A percentile compares a stretch with the other conserved stretches of the same genome.
Conservation (phyloP, 2,329 filamentous ascomycete species). For the Colletotrichum sp. region DNA sequence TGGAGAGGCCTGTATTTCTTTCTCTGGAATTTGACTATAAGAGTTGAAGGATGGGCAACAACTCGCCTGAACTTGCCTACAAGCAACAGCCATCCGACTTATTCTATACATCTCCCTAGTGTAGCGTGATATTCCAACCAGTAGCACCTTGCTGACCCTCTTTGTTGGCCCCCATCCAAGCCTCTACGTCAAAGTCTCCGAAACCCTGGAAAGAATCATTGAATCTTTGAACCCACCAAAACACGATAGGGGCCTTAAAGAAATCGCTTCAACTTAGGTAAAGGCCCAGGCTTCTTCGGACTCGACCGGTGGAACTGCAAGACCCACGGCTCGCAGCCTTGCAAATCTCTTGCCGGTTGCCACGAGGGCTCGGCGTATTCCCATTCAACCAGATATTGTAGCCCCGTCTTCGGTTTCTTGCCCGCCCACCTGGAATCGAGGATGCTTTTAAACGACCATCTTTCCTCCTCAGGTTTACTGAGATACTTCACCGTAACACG, state of each 20-base stretch:
- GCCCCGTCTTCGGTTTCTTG: background rate
- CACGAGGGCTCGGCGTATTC: constrained; percentile 13
- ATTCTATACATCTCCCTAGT: background rate
- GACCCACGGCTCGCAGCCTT: constrained; percentile 12
- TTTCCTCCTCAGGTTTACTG: constrained; percentile 8
- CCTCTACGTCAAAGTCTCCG: background rate
- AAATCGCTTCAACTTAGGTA: background rate
- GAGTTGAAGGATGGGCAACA: background rate
- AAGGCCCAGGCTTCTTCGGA: background rate
- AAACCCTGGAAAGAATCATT: background rate
- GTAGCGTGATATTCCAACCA: background rate
- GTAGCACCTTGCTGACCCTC: background rate
- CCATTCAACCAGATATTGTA: constrained; percentile 14
- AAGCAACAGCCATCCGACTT: too few relatives aligned
- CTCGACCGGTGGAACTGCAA: background rate
- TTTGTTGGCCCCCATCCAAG: background rate
- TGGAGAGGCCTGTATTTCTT: background rate
- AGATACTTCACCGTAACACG: constrained; percentile 3
- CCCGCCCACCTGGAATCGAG: constrained; percentile 8
- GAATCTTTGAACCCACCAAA: background rate
- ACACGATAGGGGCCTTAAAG: background rate
- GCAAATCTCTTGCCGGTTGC: constrained; percentile 11
- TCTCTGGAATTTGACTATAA: background rate
- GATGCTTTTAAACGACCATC: constrained; percentile 8
- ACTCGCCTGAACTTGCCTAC: too few relatives aligned